Evolutionary conservation across 805 yeast species (phyloP).

Genomic region (Scheffersomyces ergatensis): DNA sequence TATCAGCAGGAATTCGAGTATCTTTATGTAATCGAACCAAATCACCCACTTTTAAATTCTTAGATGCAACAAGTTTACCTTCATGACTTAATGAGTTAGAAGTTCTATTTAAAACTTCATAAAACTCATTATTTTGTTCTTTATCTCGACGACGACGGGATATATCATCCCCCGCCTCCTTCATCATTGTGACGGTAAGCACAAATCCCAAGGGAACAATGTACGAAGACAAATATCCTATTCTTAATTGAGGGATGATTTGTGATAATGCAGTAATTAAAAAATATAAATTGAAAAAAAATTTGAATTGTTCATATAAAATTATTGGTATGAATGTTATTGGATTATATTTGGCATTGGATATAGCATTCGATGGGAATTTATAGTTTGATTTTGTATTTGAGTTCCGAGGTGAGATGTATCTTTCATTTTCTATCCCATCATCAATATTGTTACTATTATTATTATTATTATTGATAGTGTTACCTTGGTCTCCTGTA

Average conservation of each 20-base stretch:
- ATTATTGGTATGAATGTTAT: slow-evolving; percentile 84
- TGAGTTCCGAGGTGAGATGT: slow-evolving; percentile 36
- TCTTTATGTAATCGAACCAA: slow-evolving; percentile 76
- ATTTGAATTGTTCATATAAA: slow-evolving; percentile 93
- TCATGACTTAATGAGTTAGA: slow-evolving; percentile 18
- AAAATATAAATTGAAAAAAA: slow-evolving; percentile 91
- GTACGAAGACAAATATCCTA: slow-evolving; percentile 91
- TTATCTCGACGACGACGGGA: slow-evolving; percentile 85
- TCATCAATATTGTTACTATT: slow-evolving; percentile 1
- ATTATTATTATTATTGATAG: slow-evolving; percentile 1
- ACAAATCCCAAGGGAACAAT: slow-evolving; percentile 95
- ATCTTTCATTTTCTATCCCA: slow-evolving; percentile 31
- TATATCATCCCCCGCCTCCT: slow-evolving; percentile 93
- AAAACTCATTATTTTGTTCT: slow-evolving; percentile 83
- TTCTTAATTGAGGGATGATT: slow-evolving; percentile 81
- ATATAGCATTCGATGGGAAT: slow-evolving; percentile 71
- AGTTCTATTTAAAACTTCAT: slow-evolving; percentile 56
- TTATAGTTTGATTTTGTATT: slow-evolving; percentile 20
- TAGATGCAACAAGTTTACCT: slow-evolving; percentile 40
- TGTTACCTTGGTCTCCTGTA: not conserved
- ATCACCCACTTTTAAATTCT: slow-evolving; percentile 81
- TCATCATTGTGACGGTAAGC: slow-evolving; percentile 85
- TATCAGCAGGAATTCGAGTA: slow-evolving; percentile 90
- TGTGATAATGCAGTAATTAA: slow-evolving; percentile 92
- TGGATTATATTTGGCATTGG: slow-evolving; percentile 92